A percentile compares a stretch with the other conserved stretches of the same genome.
Evolutionary conservation across 106 monocot genomes (phyloP).

Genomic region (Dendrobium chrysotoxum): DNA sequence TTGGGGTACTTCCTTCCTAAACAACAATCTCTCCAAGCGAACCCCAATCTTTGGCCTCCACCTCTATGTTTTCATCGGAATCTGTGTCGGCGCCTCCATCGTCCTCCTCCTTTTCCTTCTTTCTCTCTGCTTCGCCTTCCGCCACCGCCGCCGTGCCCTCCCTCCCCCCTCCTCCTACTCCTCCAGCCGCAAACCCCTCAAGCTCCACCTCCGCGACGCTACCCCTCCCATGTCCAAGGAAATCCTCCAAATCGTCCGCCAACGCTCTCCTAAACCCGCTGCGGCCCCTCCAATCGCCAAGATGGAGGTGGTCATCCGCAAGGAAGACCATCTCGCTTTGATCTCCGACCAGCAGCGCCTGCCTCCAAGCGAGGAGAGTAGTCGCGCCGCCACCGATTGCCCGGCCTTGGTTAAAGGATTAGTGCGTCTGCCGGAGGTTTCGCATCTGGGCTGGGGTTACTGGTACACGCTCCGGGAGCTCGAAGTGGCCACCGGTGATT

Average conservation of each 20-base stretch:
- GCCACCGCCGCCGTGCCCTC: conserved; percentile 1
- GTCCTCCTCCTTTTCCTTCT: conserved; percentile 5
- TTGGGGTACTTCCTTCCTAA: conserved; percentile 12
- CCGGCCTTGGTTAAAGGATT: background rate
- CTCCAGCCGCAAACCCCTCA: conserved; percentile 23
- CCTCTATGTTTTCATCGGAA: conserved; percentile 14
- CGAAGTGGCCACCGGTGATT: conserved; percentile 29
- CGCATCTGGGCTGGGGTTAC: conserved; percentile 36
- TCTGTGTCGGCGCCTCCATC: conserved; percentile 7
- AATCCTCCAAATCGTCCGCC: conserved; percentile 13
- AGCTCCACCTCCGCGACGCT: conserved; percentile 20
- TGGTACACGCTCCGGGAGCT: conserved; percentile 50
- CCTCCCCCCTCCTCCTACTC: background rate
- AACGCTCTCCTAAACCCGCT: background rate
- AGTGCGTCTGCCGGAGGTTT: conserved; percentile 15
- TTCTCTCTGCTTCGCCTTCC: background rate
- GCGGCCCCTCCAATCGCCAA: too few species aligned
- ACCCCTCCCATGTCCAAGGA: conserved; percentile 35
- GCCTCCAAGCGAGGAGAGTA: background rate
- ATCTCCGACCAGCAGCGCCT: too few species aligned
- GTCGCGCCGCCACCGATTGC: background rate
- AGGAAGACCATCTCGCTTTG: too few species aligned
- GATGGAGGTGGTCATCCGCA: too few species aligned
- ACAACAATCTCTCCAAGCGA: conserved; percentile 4
- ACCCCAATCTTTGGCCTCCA: conserved; percentile 15